Base-by-base conservation (phyloP, 331 rosid genomes). In the Malus hybrid region DNA sequence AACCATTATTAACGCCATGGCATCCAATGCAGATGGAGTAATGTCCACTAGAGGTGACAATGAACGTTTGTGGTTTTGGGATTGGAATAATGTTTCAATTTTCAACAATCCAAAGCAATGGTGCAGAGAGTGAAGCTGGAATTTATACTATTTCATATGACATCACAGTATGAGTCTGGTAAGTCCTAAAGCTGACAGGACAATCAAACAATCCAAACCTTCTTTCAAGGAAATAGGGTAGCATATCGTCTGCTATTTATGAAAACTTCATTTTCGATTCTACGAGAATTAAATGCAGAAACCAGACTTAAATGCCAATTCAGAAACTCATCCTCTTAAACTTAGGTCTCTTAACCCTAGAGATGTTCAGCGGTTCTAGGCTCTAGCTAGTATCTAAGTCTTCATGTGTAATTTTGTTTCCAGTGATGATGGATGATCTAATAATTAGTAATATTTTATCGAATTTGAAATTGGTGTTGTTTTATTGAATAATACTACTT, bases 41-140 rank as follows among this genome's bases (percentile, higher is more conserved):
- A 79, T 94, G 89, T 96, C 81, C 67, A 88, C 96, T 29, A 97
- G 99, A 92, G 97, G 97, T 81, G 97, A 94, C 89, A 90, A 92
- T 18, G 99, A 97, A 72, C 87, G 97, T 78, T 4, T 94, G 78
- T 94, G 99, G 99, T 94, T 94, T 81, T 94, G 97, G 99, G 97
- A 92, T 67, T 94, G 97, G 97, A 91, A 90, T 85, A 94, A 96
- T 48, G 96, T 72, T 95, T 92, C 81, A 94, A 92, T 85, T 94
- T 84, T 67, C 99, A 92, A 84, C 97, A 90, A 83, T 27, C 92
- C 15, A 97, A 94, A 86, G 88, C 97, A 71, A 92, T 89, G 63
- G 99, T 89, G 22, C 99, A 94, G 96, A 92, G 76, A 92, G 96
- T 76, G 99, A 94, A 82, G 99, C 99, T 71, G 97, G 89, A 39